These are phyloP conservation scores for Harrya chromipes DNA, from an alignment of 768 basidiomycete species.

Conservation along the genomic window DNA sequence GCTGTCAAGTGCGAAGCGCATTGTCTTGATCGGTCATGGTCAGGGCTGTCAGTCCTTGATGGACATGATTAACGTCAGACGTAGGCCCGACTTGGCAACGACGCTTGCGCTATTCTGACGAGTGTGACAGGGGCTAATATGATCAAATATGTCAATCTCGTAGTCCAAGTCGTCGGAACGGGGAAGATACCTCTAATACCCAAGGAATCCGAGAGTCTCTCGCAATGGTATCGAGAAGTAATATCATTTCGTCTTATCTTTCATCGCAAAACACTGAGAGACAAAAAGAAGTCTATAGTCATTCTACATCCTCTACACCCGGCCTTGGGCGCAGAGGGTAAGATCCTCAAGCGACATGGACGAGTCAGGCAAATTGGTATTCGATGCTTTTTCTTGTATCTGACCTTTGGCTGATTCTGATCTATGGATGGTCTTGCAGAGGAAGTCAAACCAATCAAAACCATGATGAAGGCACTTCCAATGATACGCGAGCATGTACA, in stretches of 20 bases:
- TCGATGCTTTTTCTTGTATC: constrained; percentile 10
- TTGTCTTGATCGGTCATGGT: constrained; percentile 87
- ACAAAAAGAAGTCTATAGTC: constrained; percentile 66
- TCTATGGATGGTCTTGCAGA: constrained; percentile 36
- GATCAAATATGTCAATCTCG: constrained; percentile 60
- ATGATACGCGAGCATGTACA: constrained; percentile 58
- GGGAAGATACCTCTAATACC: constrained; percentile 54
- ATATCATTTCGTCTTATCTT: constrained; percentile 9
- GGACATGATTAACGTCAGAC: constrained; percentile 66
- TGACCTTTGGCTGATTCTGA: neutral
- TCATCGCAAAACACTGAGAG: constrained; percentile 5
- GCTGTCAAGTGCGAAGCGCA: constrained; percentile 64
- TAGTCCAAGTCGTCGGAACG: constrained; percentile 78
- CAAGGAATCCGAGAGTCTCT: constrained; percentile 51
- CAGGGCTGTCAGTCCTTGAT: constrained; percentile 76
- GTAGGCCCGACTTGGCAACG: constrained; percentile 40
- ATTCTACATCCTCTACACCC: constrained; percentile 65
- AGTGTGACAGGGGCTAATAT: constrained; percentile 43
- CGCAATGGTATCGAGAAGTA: constrained; percentile 74
- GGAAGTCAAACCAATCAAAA: constrained; percentile 69
- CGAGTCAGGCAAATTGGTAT: constrained; percentile 60
- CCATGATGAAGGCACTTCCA: constrained; percentile 66
- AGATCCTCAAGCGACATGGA: constrained; percentile 59
- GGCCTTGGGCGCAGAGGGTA: constrained; percentile 38
- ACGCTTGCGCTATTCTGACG: neutral